These are phyloP conservation scores for Angophora floribunda DNA, from an alignment of 345 rosid species.

Conservation along the genomic window DNA sequence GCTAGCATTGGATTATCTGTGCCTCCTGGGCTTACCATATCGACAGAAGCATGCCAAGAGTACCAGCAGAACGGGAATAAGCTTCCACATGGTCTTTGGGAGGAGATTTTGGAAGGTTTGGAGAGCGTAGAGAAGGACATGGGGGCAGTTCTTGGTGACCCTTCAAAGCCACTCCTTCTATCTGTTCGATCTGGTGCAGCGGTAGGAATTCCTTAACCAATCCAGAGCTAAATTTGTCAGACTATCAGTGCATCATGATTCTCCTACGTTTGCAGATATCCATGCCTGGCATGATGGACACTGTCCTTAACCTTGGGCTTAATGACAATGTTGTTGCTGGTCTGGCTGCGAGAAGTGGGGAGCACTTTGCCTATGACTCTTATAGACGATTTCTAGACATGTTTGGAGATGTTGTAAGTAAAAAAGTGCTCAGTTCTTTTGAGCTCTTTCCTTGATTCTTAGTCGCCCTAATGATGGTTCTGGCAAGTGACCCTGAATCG, in stretches of 20 bases:
- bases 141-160: slow-evolving; percentile 79
- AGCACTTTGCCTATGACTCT: slow-evolving; percentile 86
- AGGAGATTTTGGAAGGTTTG: slow-evolving; percentile 62
- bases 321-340: slow-evolving; percentile 78
- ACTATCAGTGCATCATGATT: background rate
- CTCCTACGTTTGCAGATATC: slow-evolving; percentile 37
- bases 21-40: slow-evolving; percentile 90
- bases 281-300: slow-evolving; percentile 99
- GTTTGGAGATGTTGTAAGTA: slow-evolving; percentile 93
- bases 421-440: background rate
- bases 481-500: too few species aligned
- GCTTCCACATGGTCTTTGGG: slow-evolving; percentile 70
- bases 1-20: slow-evolving; percentile 92
- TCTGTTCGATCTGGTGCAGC: slow-evolving; percentile 99
- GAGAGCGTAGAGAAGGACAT: slow-evolving; percentile 55
- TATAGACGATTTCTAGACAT: slow-evolving; percentile 93
- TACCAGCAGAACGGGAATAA: slow-evolving; percentile 60
- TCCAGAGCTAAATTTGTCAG: background rate
- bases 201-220: slow-evolving; percentile 25
- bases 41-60: slow-evolving; percentile 93
- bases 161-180: slow-evolving; percentile 81
- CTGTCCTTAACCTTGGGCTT: slow-evolving; percentile 90
- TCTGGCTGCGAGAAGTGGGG: slow-evolving; percentile 76
- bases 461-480: too few species aligned
- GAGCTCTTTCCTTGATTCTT: too few species aligned